Percentiles rank a stretch among this genome's conserved stretches.
Conservation (phyloP, 23 red algal species). For the Gracilaria domingensis region DNA sequence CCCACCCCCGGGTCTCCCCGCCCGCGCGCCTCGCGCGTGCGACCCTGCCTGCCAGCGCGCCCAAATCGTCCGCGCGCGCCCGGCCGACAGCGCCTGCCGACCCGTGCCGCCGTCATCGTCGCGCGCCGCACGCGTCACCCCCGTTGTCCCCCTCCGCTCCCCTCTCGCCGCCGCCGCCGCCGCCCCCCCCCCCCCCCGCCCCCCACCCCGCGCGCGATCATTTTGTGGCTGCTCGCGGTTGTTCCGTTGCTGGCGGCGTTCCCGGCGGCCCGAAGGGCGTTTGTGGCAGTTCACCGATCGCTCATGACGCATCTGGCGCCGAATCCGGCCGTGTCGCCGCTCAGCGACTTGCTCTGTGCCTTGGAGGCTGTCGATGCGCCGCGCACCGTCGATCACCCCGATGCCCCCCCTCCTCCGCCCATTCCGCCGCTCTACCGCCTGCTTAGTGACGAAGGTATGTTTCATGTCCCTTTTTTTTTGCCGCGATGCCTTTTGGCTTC, state of each 20-base stretch:
- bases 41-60: no score
- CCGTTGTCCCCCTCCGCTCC: no score
- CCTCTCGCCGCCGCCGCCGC: neutral
- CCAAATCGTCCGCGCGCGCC: no score
- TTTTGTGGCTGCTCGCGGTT: conserved; percentile 11
- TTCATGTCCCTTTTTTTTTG: neutral
- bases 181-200: neutral
- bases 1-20: neutral
- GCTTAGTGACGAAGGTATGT: conserved; percentile 63
- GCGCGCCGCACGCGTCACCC: no score
- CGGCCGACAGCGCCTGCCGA: no score
- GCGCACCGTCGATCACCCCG: neutral
- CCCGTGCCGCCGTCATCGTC: neutral
- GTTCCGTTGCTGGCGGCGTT: conserved; percentile 30
- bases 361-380: neutral
- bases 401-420: neutral
- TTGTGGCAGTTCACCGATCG: neutral
- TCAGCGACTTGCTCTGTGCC: conserved; percentile 40
- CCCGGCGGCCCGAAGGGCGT: neutral
- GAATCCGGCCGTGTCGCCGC: conserved; percentile 10
- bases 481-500: neutral
- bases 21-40: no score
- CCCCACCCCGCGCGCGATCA: neutral
- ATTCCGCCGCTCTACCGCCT: conserved; percentile 57
- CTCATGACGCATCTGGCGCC: conserved; percentile 33